Conservation (phyloP, 768 basidiomycete species). For the Lactarius vividus region DNA sequence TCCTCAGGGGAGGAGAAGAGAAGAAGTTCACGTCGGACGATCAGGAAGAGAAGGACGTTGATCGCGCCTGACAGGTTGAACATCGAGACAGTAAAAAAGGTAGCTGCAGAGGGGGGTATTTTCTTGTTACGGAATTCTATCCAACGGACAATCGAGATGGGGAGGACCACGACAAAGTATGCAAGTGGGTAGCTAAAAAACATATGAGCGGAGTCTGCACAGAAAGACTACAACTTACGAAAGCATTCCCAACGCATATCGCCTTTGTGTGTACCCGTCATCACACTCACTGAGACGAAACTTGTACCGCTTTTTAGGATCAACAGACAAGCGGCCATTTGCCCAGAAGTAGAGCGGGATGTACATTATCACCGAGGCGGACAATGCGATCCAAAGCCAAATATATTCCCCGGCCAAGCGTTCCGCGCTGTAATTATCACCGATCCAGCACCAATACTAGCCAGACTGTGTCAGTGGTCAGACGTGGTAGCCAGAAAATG, state of each 20-base stretch:
- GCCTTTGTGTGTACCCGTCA: conserved; percentile 4
- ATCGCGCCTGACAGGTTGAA: conserved; percentile 40
- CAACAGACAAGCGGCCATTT: conserved; percentile 36
- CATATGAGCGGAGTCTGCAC: background rate
- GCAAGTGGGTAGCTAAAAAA: conserved; percentile 38
- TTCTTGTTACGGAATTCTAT: conserved; percentile 1
- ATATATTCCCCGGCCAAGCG: conserved; percentile 43
- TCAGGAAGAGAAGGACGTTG: conserved; percentile 43
- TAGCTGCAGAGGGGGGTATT: conserved; percentile 35
- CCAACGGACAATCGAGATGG: conserved; percentile 43
- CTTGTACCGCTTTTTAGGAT: conserved; percentile 37
- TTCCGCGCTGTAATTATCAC: conserved; percentile 32
- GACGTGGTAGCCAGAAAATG: background rate
- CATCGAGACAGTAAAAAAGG: conserved; percentile 34
- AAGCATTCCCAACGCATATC: conserved; percentile 24
- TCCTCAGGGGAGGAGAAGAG: conserved; percentile 31
- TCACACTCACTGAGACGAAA: conserved; percentile 27
- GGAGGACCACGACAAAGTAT: conserved; percentile 41
- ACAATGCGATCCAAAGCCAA: conserved; percentile 45
- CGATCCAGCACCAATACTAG: conserved; percentile 45
- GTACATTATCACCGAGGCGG: conserved; percentile 37
- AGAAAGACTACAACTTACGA: conserved; percentile 28
- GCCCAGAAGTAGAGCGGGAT: conserved; percentile 39
- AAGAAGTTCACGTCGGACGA: conserved; percentile 37
- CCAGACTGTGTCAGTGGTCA: background rate